Evolutionary conservation across 192 early-diverging fungal species (phyloP).

Genomic region (Gryganskiella cystojenkinii): DNA sequence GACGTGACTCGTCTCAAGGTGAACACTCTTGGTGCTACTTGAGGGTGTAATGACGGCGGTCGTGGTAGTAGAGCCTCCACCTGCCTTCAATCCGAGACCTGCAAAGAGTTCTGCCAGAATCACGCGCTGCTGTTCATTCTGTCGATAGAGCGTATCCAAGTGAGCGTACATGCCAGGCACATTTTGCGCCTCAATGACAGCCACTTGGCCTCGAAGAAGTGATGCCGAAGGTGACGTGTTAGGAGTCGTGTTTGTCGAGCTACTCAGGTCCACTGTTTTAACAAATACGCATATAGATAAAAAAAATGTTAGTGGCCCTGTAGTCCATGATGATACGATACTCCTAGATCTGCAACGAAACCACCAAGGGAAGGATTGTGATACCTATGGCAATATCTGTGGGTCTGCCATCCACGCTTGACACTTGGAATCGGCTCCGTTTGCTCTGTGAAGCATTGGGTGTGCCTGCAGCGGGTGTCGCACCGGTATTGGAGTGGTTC

Average conservation of each 20-base stretch:
- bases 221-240: constrained; percentile 45
- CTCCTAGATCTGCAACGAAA: background rate
- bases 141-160: constrained; percentile 50
- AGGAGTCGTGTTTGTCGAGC: constrained; percentile 42
- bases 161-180: constrained; percentile 17
- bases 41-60: too few species aligned
- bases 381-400: constrained; percentile 16
- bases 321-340: background rate
- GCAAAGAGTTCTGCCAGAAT: constrained; percentile 45
- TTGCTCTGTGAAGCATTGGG: constrained; percentile 13
- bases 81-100: constrained; percentile 16
- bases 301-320: background rate
- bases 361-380: background rate
- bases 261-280: constrained; percentile 8
- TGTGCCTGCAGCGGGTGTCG: background rate
- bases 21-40: too few species aligned
- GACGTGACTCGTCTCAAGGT: too few species aligned
- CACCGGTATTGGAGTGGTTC: background rate
- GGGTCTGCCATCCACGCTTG: constrained; percentile 16
- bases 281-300: background rate
- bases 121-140: constrained; percentile 54
- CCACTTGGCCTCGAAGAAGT: constrained; percentile 43
- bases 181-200: constrained; percentile 12
- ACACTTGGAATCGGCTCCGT: constrained; percentile 26
- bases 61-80: background rate